A percentile compares a stretch with the other conserved stretches of the same genome.
Conservation (phyloP, 2,329 filamentous ascomycete genomes). For the Colletotrichum shisoi region DNA sequence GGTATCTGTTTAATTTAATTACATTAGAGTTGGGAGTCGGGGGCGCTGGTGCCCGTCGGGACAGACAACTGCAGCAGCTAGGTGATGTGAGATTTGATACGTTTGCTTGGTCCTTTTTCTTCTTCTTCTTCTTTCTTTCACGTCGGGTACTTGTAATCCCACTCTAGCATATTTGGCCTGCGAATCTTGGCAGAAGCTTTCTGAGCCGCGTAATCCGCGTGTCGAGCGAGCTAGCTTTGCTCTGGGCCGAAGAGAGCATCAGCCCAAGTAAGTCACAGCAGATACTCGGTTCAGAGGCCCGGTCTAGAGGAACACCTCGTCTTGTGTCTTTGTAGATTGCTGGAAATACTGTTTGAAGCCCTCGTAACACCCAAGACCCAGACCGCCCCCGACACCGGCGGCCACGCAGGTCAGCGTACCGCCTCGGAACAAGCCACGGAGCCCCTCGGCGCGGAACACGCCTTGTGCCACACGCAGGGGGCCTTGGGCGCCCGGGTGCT, state of each 20-base stretch:
- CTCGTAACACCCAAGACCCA: slow-evolving; percentile 16
- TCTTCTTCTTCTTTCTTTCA: too few relatives aligned
- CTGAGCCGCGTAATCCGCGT: background rate
- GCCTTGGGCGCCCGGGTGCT: background rate
- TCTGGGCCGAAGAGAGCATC: too few relatives aligned
- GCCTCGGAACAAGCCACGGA: slow-evolving; percentile 11
- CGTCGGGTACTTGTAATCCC: too few relatives aligned
- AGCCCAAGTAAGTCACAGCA: background rate
- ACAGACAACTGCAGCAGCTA: too few relatives aligned
- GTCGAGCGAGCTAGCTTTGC: background rate
- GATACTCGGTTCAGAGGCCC: too few relatives aligned
- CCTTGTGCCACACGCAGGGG: background rate
- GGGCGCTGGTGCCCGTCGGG: too few relatives aligned
- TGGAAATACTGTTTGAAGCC: background rate
- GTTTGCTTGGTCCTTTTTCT: too few relatives aligned
- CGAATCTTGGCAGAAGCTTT: background rate
- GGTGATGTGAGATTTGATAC: too few relatives aligned
- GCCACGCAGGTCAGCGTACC: slow-evolving; percentile 9
- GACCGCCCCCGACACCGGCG: background rate
- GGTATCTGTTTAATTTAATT: too few relatives aligned
- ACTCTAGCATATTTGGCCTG: too few relatives aligned
- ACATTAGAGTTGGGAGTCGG: too few relatives aligned
- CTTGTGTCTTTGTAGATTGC: background rate
- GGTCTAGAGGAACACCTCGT: background rate
- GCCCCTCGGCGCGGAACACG: background rate